Base-by-base conservation (phyloP, 352 stramenopile species). In the Thalassiosira hispida region DNA sequence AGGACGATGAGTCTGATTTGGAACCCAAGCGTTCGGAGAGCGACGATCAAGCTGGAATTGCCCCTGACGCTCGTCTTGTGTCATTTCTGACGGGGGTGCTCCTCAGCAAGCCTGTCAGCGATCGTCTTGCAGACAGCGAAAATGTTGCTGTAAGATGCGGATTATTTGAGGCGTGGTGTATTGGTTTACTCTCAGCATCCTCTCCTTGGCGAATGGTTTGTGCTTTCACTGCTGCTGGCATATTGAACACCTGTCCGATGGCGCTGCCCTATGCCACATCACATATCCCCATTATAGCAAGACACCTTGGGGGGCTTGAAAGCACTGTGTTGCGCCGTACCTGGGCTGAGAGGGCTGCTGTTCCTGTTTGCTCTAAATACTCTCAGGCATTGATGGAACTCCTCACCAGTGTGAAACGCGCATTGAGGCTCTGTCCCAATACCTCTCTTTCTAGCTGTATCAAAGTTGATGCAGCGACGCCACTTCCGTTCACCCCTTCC, bases 291-390 rank as follows among this genome's bases (percentile, higher is more conserved):
- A 84, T 79, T 7, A 62, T 94, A 60, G 69, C 75, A 56, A 72
- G 73, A 29, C 92, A 88, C 38, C 82, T 91, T 57, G 71, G 66
- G 31, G 66, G 90, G 20, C 80, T 95, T 53, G 62, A 85, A 65
- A 88, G 73, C 55, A 92, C 77, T 22, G 80, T 90, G 16, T 51
- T 75, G n/a, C 66, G 90, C 31, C 78, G 90, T n/a, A 51, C 86
- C 52, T 95, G 90, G 90, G 83, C 89, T 11, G 90, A 95, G 73
- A 65, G 90, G 77, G 90, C 90, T 73, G 82, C 87, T 29, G 29
- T 85, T 25, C 90, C 90, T 64, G 76, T 95, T 52, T 93, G 87
- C 68, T 93, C 87, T 12, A 83, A 84, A 75, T 95, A 95, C 73
- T 73, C 70, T 27, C 90, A 95, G 71, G 71, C 88, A 25, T 78